These are phyloP conservation scores for Colletotrichum graminicola DNA, from an alignment of 2,329 filamentous ascomycete genomes.

Conservation along the genomic window DNA sequence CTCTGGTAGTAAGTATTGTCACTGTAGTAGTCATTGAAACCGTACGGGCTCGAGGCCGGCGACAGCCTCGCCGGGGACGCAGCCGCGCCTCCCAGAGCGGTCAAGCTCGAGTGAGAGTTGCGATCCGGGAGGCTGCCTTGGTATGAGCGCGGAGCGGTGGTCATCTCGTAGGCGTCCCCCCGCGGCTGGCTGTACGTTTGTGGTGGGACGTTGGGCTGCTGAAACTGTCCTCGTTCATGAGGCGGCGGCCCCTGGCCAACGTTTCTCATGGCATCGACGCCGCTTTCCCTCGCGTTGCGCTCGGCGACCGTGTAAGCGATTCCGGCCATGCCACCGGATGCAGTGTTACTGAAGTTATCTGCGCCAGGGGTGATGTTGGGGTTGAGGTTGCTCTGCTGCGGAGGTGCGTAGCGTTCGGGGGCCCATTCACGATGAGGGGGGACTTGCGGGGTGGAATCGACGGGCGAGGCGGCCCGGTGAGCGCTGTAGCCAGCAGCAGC, in stretches of 20 bases:
- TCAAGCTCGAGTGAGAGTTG: slow-evolving; percentile 59
- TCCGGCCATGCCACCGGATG: slow-evolving; percentile 75
- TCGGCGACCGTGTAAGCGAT: slow-evolving; percentile 76
- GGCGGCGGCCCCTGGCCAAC: slow-evolving; percentile 45
- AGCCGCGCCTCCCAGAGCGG: slow-evolving; percentile 53
- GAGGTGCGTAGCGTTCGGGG: slow-evolving; percentile 25
- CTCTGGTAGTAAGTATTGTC: slow-evolving; percentile 76
- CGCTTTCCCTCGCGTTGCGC: slow-evolving; percentile 73
- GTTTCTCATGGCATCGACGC: slow-evolving; percentile 69
- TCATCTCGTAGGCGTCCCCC: slow-evolving; percentile 45
- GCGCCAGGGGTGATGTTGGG: slow-evolving; percentile 69
- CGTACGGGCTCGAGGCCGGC: slow-evolving; percentile 64
- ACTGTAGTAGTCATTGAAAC: slow-evolving; percentile 62
- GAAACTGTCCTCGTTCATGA: slow-evolving; percentile 47
- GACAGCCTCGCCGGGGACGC: slow-evolving; percentile 52
- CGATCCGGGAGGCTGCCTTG: slow-evolving; percentile 47
- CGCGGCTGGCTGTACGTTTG: slow-evolving; percentile 42
- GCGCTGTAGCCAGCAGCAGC: slow-evolving; percentile 44
- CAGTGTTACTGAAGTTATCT: slow-evolving; percentile 74
- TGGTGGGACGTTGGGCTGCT: slow-evolving; percentile 43
- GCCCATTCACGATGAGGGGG: slow-evolving; percentile 36
- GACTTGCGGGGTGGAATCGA: slow-evolving; percentile 23
- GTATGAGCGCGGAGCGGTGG: slow-evolving; percentile 29
- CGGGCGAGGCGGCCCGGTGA: slow-evolving; percentile 26
- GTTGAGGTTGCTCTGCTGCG: slow-evolving; percentile 45